phyloP scores from a whole-genome alignment of 164 flowering plant species.

The Piper betle region DNA sequence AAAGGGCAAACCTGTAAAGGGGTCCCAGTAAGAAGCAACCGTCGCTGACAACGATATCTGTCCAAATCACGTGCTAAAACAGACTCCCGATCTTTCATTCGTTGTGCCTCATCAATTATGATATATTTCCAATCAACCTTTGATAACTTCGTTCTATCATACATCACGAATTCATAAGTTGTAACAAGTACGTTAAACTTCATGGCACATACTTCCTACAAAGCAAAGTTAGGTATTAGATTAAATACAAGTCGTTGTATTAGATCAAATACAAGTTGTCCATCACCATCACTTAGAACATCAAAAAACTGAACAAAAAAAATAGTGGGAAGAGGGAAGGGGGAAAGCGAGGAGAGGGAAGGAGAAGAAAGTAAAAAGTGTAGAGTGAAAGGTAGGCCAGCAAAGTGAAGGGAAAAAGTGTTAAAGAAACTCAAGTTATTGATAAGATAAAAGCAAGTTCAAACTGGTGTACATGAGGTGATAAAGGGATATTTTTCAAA shows the following conservation, averaged over 20 bases:
- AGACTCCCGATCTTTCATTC: slow-evolving; percentile 98
- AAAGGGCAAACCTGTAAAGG: slow-evolving; percentile 70
- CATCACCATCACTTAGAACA: not conserved
- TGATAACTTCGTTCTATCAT: slow-evolving; percentile 87
- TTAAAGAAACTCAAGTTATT: no score
- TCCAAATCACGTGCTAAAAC: slow-evolving; percentile 98
- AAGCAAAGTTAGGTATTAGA: slow-evolving; percentile 7
- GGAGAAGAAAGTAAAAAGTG: no score
- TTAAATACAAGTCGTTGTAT: not conserved
- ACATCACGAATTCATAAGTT: slow-evolving; percentile 97
- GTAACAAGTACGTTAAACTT: slow-evolving; percentile 98
- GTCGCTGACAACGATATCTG: slow-evolving; percentile 91
- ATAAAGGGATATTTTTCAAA: no score
- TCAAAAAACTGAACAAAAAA: not conserved
- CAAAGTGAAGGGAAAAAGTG: no score
- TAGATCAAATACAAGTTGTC: not conserved
- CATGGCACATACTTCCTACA: slow-evolving; percentile 85
- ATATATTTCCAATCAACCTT: slow-evolving; percentile 98
- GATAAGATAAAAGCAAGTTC: no score
- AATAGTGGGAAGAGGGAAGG: not conserved
- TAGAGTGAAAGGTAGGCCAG: no score
- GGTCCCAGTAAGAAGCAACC: slow-evolving; percentile 92
- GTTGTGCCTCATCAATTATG: slow-evolving; percentile 97
- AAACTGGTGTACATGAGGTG: no score
- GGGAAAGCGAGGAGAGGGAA: not conserved